Base-by-base conservation (phyloP, 2,329 filamentous ascomycete genomes). In the Pseudonectria foliicola region DNA sequence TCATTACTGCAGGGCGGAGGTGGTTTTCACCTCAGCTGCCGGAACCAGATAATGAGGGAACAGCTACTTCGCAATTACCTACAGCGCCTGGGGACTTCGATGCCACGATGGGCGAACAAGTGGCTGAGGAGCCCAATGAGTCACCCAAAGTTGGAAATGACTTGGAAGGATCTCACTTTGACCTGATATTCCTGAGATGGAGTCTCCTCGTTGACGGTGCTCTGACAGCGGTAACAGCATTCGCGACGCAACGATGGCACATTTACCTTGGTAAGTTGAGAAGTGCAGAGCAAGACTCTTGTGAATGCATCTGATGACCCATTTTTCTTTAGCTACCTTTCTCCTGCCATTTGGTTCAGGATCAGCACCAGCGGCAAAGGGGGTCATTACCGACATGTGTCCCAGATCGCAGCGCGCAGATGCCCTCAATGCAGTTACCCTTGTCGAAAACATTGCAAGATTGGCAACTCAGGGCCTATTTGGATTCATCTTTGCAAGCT, bases 301-400 rank as follows among this genome's bases (percentile, higher is more conserved):
- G 5, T 8, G 4, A n/a, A 13, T 8, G 2, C 1, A 10, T n/a
- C 3, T 2, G 28, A 7, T 7, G 2, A 30, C 25, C 42, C 15
- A 38, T 23, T 21, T 32, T 16, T 4, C 21, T n/a, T 1, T 38
- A 70, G 73, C 80, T 2, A 78, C 78, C 0, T 70, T 75, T 16
- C 52, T 85, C 2, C 64, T 86, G 0, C 82, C 82, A 0, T 74
- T 85, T 21, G 80, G 77, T 0, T 81, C 80, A 0, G 82, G 82
- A 0, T 80, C 80, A 0, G 81, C 79, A 0, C 72, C 80, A 0
- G 78, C 81, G 0, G 78, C 80, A 2, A 86, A 85, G 45, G 82
- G 81, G 1, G 77, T 81, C n/a, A 83, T 85, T 39, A 71, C 82
- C 0, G 74, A 82, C 37, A 81, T 85, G 78, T 79, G 79, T 29